Evolutionary conservation across 148 eudicot species (phyloP).

Genomic region (Persicaria maculosa): DNA sequence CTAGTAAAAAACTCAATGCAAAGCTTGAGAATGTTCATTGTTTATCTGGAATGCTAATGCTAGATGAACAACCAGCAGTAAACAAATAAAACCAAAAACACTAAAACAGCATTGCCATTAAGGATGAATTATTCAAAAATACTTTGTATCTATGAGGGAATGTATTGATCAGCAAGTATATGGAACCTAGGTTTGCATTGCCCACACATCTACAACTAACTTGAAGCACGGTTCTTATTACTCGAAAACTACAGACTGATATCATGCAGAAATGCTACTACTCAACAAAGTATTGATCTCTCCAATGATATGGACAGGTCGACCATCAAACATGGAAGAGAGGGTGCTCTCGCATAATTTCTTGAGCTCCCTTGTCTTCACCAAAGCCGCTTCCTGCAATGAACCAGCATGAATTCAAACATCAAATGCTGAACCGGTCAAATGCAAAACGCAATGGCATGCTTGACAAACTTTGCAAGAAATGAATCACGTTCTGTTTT

Average conservation of each 20-base stretch:
- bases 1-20: no score
- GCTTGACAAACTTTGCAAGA: not conserved
- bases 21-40: not conserved
- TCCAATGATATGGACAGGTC: conserved; percentile 86
- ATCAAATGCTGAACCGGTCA: not conserved
- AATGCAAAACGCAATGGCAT: not conserved
- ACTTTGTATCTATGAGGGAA: not conserved
- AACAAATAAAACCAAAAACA: not conserved
- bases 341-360: conserved; percentile 82
- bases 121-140: not conserved
- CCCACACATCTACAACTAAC: not conserved
- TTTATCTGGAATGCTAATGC: not conserved
- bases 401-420: not conserved
- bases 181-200: not conserved
- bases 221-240: not conserved
- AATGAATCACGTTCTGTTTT: no score
- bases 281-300: conserved; percentile 66
- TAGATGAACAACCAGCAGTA: not conserved
- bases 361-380: conserved; percentile 77
- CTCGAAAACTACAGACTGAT: not conserved
- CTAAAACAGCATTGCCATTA: not conserved
- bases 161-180: not conserved
- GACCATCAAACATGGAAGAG: conserved; percentile 80
- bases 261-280: conserved; percentile 29
- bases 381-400: conserved; percentile 81